Evolutionary conservation across 2,329 filamentous ascomycete species (phyloP).

Genomic region (Monosporascus cannonballus): DNA sequence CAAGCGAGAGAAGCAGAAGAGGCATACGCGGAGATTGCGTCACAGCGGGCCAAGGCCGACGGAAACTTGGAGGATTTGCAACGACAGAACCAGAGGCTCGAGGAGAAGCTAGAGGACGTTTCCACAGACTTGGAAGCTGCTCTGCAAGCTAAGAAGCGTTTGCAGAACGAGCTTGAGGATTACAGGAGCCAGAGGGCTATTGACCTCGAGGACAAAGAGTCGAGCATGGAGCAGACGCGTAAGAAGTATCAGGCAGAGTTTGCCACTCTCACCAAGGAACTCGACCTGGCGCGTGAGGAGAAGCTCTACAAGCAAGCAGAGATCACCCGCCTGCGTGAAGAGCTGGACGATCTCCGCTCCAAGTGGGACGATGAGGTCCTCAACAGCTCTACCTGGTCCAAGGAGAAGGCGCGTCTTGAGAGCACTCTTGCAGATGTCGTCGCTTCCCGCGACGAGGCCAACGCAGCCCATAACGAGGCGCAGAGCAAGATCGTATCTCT

Average conservation of each 20-base stretch:
- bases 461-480: constrained; percentile 87
- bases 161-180: constrained; percentile 96
- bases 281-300: constrained; percentile 90
- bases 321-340: constrained; percentile 83
- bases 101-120: constrained; percentile 86
- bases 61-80: constrained; percentile 82
- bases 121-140: constrained; percentile 83
- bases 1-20: constrained; percentile 90
- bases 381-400: constrained; percentile 96
- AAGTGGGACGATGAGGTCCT: constrained; percentile 99
- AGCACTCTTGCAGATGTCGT: constrained; percentile 83
- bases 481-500: constrained; percentile 89
- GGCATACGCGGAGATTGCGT: constrained; percentile 81
- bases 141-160: constrained; percentile 82
- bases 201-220: constrained; percentile 95
- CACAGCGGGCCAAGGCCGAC: constrained; percentile 88
- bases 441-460: constrained; percentile 88
- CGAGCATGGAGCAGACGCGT: constrained; percentile 90
- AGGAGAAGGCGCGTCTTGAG: constrained; percentile 91
- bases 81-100: constrained; percentile 79
- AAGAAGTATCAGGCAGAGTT: constrained; percentile 97
- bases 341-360: constrained; percentile 86
- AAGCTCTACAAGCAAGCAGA: constrained; percentile 79
- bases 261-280: constrained; percentile 79
- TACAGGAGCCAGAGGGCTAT: constrained; percentile 93